Percentiles rank a stretch among this genome's conserved stretches.
phyloP scores from a whole-genome alignment of 495 filamentous ascomycete species.

The Entonaema liquescens region DNA sequence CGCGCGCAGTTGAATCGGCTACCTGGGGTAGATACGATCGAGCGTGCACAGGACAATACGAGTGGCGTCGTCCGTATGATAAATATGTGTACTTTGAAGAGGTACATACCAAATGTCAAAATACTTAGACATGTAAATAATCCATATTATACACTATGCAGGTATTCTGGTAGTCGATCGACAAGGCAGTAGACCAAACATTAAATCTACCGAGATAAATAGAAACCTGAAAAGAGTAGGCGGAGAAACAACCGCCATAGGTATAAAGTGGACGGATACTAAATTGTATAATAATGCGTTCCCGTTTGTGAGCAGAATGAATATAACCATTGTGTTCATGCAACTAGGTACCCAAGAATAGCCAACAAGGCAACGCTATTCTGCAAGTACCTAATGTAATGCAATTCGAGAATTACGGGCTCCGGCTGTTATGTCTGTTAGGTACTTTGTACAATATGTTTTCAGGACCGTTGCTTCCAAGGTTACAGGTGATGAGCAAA shows the following conservation, averaged over 20 bases:
- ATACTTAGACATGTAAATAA: neutral
- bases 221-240: neutral
- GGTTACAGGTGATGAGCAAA: conserved; percentile 1
- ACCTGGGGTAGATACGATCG: neutral
- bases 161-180: neutral
- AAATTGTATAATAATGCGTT: conserved; percentile 30
- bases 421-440: neutral
- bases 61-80: neutral
- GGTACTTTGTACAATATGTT: neutral
- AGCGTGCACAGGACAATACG: neutral
- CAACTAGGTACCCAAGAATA: conserved; percentile 27
- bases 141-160: neutral
- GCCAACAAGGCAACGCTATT: conserved; percentile 10
- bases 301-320: conserved; percentile 21
- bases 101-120: neutral
- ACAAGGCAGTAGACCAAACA: too few relatives aligned
- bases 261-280: neutral
- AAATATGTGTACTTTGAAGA: neutral
- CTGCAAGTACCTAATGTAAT: conserved; percentile 10
- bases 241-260: neutral
- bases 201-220: too few relatives aligned
- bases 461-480: neutral
- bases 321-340: conserved; percentile 17
- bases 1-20: neutral
- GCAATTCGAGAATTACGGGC: neutral